These are phyloP conservation scores for Diutina pseudorugosa DNA, from an alignment of 1,139 yeast species.

Conservation along the genomic window DNA sequence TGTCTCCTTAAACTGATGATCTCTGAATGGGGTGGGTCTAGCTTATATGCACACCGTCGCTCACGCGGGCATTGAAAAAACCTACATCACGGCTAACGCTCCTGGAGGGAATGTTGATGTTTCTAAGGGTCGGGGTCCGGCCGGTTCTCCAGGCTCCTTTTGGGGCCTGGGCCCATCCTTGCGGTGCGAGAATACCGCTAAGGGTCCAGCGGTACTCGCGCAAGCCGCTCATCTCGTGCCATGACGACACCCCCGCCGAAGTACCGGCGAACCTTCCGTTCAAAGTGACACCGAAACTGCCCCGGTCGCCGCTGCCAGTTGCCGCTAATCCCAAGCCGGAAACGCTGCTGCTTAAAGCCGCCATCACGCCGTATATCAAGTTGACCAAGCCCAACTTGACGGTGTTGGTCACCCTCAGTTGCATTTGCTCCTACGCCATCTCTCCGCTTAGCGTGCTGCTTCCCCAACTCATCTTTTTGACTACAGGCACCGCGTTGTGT, in stretches of 20 bases:
- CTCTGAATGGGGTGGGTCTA: too few relatives aligned
- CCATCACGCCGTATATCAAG: slow-evolving; percentile 49
- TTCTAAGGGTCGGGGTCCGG: neutral
- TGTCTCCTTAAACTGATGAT: too few relatives aligned
- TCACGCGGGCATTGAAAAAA: neutral
- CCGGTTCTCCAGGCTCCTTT: neutral
- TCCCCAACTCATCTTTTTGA: slow-evolving; percentile 54
- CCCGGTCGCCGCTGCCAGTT: slow-evolving; percentile 9
- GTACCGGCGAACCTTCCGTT: slow-evolving; percentile 34
- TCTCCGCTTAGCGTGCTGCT: slow-evolving; percentile 75
- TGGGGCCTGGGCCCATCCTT: neutral
- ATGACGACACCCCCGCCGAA: neutral
- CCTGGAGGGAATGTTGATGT: neutral
- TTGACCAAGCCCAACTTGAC: slow-evolving; percentile 85
- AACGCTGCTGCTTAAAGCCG: slow-evolving; percentile 8
- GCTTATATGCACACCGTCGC: neutral
- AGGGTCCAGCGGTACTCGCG: neutral
- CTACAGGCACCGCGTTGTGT: slow-evolving; percentile 76
- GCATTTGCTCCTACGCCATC: slow-evolving; percentile 87
- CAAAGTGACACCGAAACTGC: slow-evolving; percentile 30
- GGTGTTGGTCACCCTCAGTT: slow-evolving; percentile 75
- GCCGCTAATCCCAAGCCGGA: slow-evolving; percentile 2
- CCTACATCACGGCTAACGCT: neutral
- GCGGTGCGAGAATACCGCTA: neutral
- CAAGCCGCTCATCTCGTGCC: slow-evolving; percentile 2